Evolutionary conservation across 768 basidiomycete genomes (phyloP), one percentile per base, ranked within the genome.

Genomic region (Russula earlei): DNA sequence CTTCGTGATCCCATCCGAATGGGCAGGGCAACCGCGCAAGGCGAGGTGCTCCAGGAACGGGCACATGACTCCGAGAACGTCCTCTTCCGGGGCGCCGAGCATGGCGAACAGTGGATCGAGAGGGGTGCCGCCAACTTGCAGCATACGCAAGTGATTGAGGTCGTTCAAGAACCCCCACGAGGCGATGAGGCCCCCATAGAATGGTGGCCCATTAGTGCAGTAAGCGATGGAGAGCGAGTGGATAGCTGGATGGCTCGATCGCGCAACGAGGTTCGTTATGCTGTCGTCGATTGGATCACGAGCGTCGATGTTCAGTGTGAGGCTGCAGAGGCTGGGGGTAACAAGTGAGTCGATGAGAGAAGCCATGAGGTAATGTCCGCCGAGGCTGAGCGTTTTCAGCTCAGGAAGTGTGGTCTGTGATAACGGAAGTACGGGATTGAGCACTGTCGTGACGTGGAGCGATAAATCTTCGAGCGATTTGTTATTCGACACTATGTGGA

Each of bases 251-350:
- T 76, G 71, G 27, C 74, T 73, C 0, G 84, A 85, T 25, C 87
- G 79, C 20, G 75, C 65, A 27, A 86, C 72, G 42, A 90, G 76
- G 49, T 72, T 72, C 14, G 77, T 73, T 49, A 89, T 78, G n/a
- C 77, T 76, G 44, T 88, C 85, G 64, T 88, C 87, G 54, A 87
- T 75, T 0, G 84, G 78, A 59, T 87, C 84, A n/a, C 87, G 78
- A 1, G 81, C 74, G 66, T 88, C 86, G 56, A 89, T 78, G 65
- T 88, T 84, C 43, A 89, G 70, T 2, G 73, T 79, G 15, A 89
- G 76, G 24, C 72, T 68, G n/a, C 75, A 76, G 43, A 90, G 71
- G 4, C 67, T 61, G 0, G 87, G 87, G 12, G 82, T 71, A 22
- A 76, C 68, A 41, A 90, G 76, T 1, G 75, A 75, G 48, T 87